Percentiles rank a stretch among this genome's conserved stretches.
phyloP scores from a whole-genome alignment of 805 yeast species.

The Saturnispora kantuleensis region DNA sequence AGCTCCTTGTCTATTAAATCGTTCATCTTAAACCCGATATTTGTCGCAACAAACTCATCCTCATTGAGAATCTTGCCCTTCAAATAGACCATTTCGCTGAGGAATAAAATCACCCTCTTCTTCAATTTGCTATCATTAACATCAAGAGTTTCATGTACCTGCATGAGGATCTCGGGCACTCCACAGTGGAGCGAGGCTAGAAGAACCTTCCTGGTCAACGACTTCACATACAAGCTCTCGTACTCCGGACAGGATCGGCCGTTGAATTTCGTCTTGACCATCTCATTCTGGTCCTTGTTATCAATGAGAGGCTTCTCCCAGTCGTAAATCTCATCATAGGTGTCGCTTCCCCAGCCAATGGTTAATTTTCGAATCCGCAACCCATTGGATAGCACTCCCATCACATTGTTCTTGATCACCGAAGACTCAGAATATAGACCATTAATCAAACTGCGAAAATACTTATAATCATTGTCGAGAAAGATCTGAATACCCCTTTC shows the following conservation, averaged over 20 bases:
- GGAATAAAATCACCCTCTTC: constrained; percentile 51
- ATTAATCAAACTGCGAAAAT: constrained; percentile 46
- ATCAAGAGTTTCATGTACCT: constrained; percentile 25
- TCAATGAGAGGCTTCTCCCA: constrained; percentile 8
- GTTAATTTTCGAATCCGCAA: constrained; percentile 51
- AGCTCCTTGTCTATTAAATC: constrained; percentile 22
- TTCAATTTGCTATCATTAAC: constrained; percentile 34
- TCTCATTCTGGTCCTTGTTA: neutral
- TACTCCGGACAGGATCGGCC: constrained; percentile 26
- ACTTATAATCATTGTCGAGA: constrained; percentile 44
- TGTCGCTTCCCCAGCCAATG: constrained; percentile 29
- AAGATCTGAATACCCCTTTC: constrained; percentile 53
- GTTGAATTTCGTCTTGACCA: constrained; percentile 8
- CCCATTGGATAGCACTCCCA: constrained; percentile 10
- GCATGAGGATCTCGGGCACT: constrained; percentile 38
- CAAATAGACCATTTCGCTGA: constrained; percentile 51
- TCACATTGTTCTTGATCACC: constrained; percentile 7
- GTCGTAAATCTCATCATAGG: constrained; percentile 4
- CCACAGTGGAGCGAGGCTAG: constrained; percentile 46
- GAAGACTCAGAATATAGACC: constrained; percentile 34
- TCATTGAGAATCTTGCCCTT: constrained; percentile 47
- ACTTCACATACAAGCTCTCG: constrained; percentile 41
- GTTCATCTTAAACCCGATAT: constrained; percentile 22
- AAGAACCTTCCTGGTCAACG: constrained; percentile 55
- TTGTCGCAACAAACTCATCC: constrained; percentile 25